Conservation (phyloP, 306 rosid genomes). For the Parietaria judaica region DNA sequence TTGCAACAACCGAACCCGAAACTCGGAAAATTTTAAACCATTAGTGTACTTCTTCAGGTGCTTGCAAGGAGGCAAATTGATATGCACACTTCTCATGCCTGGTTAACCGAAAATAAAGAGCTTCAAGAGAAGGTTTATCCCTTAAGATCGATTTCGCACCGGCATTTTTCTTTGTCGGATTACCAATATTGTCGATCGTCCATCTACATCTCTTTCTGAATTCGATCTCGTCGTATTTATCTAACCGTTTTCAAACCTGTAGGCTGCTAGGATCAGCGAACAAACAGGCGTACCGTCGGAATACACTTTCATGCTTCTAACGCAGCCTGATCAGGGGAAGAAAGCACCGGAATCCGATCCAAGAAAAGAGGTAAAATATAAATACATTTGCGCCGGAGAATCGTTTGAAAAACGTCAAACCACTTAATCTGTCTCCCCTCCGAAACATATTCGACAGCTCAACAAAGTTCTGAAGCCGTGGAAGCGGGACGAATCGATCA, state of each 20-base stretch:
- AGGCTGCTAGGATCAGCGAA: slow-evolving; percentile 74
- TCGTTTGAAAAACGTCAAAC: background rate
- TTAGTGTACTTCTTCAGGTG: slow-evolving; percentile 33
- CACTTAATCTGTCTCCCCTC: background rate
- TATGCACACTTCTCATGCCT: slow-evolving; percentile 59
- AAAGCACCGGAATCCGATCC: slow-evolving; percentile 38
- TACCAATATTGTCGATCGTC: background rate
- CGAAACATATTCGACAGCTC: slow-evolving; percentile 32
- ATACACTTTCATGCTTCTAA: slow-evolving; percentile 49
- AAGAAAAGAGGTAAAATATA: slow-evolving; percentile 42
- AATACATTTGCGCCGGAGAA: background rate
- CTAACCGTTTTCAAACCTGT: background rate
- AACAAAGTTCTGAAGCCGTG: slow-evolving; percentile 30
- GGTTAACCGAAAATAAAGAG: slow-evolving; percentile 65
- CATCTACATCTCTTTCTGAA: background rate
- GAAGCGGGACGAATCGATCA: slow-evolving; percentile 16
- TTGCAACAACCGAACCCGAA: background rate
- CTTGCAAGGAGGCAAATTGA: slow-evolving; percentile 79
- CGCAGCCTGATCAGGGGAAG: slow-evolving; percentile 30
- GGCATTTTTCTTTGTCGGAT: background rate
- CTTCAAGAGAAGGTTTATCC: slow-evolving; percentile 71
- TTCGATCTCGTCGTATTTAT: background rate
- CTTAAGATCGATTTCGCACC: slow-evolving; percentile 5
- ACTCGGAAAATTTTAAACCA: too few species aligned
- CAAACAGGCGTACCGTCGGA: slow-evolving; percentile 71